Conservation (phyloP, 2,329 filamentous ascomycete genomes). For the Colletotrichum sojae region DNA sequence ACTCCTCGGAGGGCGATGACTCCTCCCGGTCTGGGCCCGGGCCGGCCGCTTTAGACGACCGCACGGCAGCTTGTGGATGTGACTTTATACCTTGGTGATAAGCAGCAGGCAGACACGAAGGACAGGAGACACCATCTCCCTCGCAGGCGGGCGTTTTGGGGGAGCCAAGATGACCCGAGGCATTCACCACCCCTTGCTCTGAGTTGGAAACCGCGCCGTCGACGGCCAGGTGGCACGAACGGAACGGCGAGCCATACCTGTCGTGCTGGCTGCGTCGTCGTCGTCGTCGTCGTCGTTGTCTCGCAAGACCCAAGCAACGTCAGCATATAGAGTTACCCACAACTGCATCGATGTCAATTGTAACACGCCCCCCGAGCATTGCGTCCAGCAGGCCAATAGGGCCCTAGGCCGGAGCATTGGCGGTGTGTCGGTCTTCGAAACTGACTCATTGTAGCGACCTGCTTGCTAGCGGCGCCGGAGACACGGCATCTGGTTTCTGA, state of each 20-base stretch:
- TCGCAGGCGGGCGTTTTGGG: background rate
- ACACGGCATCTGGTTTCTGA: constrained; percentile 18
- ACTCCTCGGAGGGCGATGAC: background rate
- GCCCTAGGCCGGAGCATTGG: constrained; percentile 19
- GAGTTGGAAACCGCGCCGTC: background rate
- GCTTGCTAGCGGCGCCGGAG: constrained; percentile 30
- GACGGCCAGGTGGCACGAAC: constrained; percentile 32
- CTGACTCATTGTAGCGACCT: constrained; percentile 37
- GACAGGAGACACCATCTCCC: background rate
- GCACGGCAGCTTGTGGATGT: background rate
- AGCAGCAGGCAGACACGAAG: background rate
- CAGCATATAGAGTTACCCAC: constrained; percentile 36
- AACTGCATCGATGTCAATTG: constrained; percentile 11
- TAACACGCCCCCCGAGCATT: background rate
- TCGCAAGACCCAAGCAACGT: constrained; percentile 13
- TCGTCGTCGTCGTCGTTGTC: constrained; percentile 19
- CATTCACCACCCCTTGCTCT: background rate
- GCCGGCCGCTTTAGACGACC: background rate
- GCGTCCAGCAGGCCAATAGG: constrained; percentile 29
- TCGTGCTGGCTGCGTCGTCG: background rate
- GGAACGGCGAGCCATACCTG: constrained; percentile 5
- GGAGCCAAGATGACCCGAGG: constrained; percentile 1
- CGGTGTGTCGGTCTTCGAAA: constrained; percentile 28
- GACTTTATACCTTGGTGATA: background rate
- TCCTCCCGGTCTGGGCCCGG: background rate